phyloP scores from a whole-genome alignment of 768 basidiomycete genomes.

The Psilocybe azurescens region DNA sequence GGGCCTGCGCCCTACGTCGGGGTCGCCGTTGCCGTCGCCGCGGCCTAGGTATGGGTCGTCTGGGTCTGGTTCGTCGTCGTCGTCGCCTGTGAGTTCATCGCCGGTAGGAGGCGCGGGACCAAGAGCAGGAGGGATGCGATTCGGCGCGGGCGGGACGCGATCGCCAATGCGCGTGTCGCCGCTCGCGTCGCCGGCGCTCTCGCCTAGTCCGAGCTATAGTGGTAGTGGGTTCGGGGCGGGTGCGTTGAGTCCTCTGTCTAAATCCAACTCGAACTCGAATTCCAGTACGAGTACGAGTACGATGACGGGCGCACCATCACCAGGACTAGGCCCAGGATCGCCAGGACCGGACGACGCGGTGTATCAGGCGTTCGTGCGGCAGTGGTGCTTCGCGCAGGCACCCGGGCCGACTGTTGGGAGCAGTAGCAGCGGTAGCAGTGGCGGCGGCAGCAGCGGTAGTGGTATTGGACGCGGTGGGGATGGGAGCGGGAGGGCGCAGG shows the following conservation, averaged over 20 bases:
- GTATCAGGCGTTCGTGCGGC: constrained; percentile 65
- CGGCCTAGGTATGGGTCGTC: not conserved
- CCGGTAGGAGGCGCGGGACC: not conserved
- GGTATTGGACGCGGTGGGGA: no score
- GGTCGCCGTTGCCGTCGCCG: not conserved
- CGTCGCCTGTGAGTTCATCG: not conserved
- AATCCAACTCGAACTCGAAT: not conserved
- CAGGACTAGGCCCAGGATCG: not conserved
- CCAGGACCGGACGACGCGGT: constrained; percentile 31
- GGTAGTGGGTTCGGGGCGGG: not conserved
- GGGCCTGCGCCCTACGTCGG: constrained; percentile 10
- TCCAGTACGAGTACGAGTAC: not conserved
- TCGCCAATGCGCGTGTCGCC: not conserved
- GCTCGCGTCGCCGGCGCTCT: not conserved
- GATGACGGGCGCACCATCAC: not conserved
- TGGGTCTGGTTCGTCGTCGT: not conserved
- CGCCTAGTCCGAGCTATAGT: not conserved
- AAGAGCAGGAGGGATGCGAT: not conserved
- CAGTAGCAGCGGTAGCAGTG: not conserved
- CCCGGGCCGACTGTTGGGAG: constrained; percentile 10
- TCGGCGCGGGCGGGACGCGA: constrained; percentile 10
- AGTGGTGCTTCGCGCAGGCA: constrained; percentile 71
- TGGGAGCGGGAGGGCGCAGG: no score
- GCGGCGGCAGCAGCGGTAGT: no score
- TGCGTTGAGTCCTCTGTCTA: not conserved